Base-by-base conservation (phyloP, 306 rosid species). In the Potentilla sterilis region DNA sequence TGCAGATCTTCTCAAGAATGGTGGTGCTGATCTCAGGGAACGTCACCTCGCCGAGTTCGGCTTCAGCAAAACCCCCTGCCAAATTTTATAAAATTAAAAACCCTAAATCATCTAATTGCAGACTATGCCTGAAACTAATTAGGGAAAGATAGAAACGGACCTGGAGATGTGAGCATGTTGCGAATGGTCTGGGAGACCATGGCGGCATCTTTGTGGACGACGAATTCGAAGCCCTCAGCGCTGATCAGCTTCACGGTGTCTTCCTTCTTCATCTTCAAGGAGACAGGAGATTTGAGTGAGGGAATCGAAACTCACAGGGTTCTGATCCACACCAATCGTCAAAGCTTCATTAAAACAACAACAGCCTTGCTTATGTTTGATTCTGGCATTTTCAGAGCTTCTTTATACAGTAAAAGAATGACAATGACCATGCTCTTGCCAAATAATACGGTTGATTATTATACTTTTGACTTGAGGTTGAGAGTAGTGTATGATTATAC, bases 161-260 rank as follows among this genome's bases (percentile, higher is more conserved):
- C 99, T 65, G 98, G 97, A 77, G 99, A 96, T 5, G 99, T 92
- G 54, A 92, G 98, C 99, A 96, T 96, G 86, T 90, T 90, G 65
- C 89, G 96, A 72, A 96, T 96, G 65, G 99, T 96, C 84, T 92
- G 99, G 48, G 99, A 96, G 84, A 96, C 99, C 98, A 92, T 96
- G 28, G 99, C 99, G 19, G 98, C 99, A 75, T 96, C 99, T 79
- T 90, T 92, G 80, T 89, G 97, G 70, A 96, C 79, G 16, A 96
- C 85, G 78, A 96, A 96, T 83, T 96, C 97, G 84, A 96, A 96
- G 38, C 98, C 99, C 78, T 95, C 94, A 38, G 91, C 89, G 77
- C 97, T 86, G 83, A 93, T 88, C 46, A 88, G 88, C 82, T 93
- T 91, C 80, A 91, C 92, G 1, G 93, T 88, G 40, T 89, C 93